These are phyloP conservation scores for Magnusiomyces sp. DNA, from an alignment of 1,139 yeast genomes.

Conservation along the genomic window DNA sequence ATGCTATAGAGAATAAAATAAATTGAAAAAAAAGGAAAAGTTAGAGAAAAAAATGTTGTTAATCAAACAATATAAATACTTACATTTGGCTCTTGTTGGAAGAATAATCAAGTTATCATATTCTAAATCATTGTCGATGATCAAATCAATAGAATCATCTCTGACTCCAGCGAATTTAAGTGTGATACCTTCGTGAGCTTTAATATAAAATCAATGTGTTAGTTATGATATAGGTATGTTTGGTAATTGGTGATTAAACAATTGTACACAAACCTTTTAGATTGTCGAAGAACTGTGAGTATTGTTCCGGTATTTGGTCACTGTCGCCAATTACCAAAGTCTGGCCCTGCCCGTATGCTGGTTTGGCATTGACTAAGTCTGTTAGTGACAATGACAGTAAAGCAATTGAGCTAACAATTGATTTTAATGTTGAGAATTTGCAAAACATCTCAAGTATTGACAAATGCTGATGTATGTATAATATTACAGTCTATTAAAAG, in stretches of 20 bases:
- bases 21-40: too few species aligned
- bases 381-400: slow-evolving; percentile 5
- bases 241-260: too few species aligned
- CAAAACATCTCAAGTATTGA: not conserved
- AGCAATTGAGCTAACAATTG: slow-evolving; percentile 5
- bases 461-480: not conserved
- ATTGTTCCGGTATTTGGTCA: slow-evolving; percentile 21
- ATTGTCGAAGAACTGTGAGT: slow-evolving; percentile 22
- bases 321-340: slow-evolving; percentile 24
- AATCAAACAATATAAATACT: not conserved
- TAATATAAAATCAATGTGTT: too few species aligned
- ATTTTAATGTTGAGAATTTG: slow-evolving; percentile 1
- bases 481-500: slow-evolving; percentile 1
- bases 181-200: slow-evolving; percentile 26
- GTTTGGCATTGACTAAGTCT: slow-evolving; percentile 16
- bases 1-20: slow-evolving; percentile 15
- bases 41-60: not conserved
- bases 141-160: slow-evolving; percentile 32
- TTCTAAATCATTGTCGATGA: slow-evolving; percentile 36
- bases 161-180: slow-evolving; percentile 26
- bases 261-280: slow-evolving; percentile 1
- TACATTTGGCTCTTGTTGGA: slow-evolving; percentile 36
- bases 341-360: slow-evolving; percentile 19
- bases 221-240: too few species aligned
- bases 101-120: slow-evolving; percentile 50